phyloP scores from a whole-genome alignment of 2,329 filamentous ascomycete species.

The Lasiodiplodia hormozganensis region DNA sequence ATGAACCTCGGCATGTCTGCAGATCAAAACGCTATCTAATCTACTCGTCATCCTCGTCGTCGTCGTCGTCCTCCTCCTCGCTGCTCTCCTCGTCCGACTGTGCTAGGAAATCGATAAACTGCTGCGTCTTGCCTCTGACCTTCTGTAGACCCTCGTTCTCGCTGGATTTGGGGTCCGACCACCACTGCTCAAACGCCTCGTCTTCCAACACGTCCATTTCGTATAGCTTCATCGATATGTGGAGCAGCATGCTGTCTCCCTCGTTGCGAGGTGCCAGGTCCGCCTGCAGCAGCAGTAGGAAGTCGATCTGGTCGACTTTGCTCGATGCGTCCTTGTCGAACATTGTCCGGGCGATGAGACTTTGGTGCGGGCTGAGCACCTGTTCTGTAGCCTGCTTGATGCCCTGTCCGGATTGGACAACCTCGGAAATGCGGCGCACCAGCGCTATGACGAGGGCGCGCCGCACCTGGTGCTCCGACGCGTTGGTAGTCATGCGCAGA shows the following conservation, averaged over 20 bases:
- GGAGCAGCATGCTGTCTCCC: slow-evolving; percentile 74
- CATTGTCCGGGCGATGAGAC: slow-evolving; percentile 65
- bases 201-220: slow-evolving; percentile 85
- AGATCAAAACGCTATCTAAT: slow-evolving; percentile 17
- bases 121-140: slow-evolving; percentile 75
- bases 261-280: slow-evolving; percentile 73
- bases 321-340: slow-evolving; percentile 60
- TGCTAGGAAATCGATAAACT: slow-evolving; percentile 78
- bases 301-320: slow-evolving; percentile 80
- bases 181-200: slow-evolving; percentile 88
- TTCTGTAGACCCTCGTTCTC: slow-evolving; percentile 72
- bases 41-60: slow-evolving; percentile 32
- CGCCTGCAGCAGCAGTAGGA: slow-evolving; percentile 80
- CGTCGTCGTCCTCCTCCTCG: slow-evolving; percentile 58
- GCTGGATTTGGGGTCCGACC: slow-evolving; percentile 74
- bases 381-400: slow-evolving; percentile 50
- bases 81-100: slow-evolving; percentile 71
- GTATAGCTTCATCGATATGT: slow-evolving; percentile 83
- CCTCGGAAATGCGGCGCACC: slow-evolving; percentile 77
- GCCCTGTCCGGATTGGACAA: slow-evolving; percentile 58
- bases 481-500: slow-evolving; percentile 88
- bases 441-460: slow-evolving; percentile 86
- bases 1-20: slow-evolving; percentile 1
- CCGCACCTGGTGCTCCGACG: slow-evolving; percentile 86
- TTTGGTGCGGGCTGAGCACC: slow-evolving; percentile 60